Conservation (phyloP, 2,329 filamentous ascomycete genomes). For the Xylaria hypoxylon region DNA sequence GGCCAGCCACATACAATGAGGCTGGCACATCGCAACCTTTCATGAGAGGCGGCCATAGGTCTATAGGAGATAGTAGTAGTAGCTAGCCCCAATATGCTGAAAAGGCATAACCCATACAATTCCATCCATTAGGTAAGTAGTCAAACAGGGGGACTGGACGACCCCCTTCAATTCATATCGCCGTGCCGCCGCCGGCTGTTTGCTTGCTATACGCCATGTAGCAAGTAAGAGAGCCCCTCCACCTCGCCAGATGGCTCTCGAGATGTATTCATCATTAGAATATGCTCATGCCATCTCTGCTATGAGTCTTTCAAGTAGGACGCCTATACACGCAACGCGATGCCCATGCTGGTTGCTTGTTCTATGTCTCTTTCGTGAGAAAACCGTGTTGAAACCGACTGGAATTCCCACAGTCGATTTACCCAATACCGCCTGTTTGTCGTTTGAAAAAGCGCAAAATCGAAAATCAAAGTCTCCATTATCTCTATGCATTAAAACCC, state of each 20-base stretch:
- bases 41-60: slow-evolving; percentile 31
- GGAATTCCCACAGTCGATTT: slow-evolving; percentile 42
- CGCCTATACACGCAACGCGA: slow-evolving; percentile 35
- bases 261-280: slow-evolving; percentile 38
- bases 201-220: slow-evolving; percentile 22
- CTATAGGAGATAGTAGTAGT: slow-evolving; percentile 38
- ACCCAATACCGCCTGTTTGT: slow-evolving; percentile 38
- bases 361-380: slow-evolving; percentile 40
- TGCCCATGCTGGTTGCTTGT: slow-evolving; percentile 35
- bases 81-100: slow-evolving; percentile 29
- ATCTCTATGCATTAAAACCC: slow-evolving; percentile 41
- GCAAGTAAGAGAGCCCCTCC: slow-evolving; percentile 1
- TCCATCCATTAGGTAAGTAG: slow-evolving; percentile 28
- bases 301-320: slow-evolving; percentile 35
- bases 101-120: slow-evolving; percentile 35
- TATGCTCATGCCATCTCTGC: slow-evolving; percentile 36
- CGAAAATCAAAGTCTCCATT: slow-evolving; percentile 40
- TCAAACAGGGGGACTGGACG: slow-evolving; percentile 14
- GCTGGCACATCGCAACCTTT: slow-evolving; percentile 16
- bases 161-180: slow-evolving; percentile 5
- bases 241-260: slow-evolving; percentile 3
- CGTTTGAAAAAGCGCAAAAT: slow-evolving; percentile 33
- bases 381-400: slow-evolving; percentile 39
- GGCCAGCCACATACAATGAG: slow-evolving; percentile 27
- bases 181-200: not conserved